Base-by-base conservation (phyloP, 768 basidiomycete genomes). In the Naganishia antarctica region DNA sequence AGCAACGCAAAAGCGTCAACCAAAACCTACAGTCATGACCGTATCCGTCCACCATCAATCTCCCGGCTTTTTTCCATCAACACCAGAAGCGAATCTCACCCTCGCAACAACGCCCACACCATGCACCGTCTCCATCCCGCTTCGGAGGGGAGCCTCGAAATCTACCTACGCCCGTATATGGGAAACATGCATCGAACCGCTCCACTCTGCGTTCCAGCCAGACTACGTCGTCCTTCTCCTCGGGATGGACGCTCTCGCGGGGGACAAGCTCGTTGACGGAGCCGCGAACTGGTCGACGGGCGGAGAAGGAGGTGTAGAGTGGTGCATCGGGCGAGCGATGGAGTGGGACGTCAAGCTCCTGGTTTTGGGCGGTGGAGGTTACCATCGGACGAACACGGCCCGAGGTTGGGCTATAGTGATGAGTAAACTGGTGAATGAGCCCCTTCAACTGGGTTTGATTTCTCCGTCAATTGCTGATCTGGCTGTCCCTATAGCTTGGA, bases 331-430 rank as follows among this genome's bases (percentile, higher is more conserved):
- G 23, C 25, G 66, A 26, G 63, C 70, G n/a, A 69, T 69, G 58
- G 47, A 37, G 7, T 70, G 76, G 76, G 46, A 58, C 12, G 51
- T 62, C 40, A 73, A 70, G 28, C 41, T 76, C 2, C 62, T 74
- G 23, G 69, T 73, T 6, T 63, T 73, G 4, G 75, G 76, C 47
- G 65, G 76, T 83, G 90, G 91, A 18, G 93, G 93, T 0, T 96
- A 98, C 73, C 81, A 88, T 69, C 83, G 84, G 4, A 79, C 89
- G 1, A 93, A 93, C 69, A 86, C 86, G 1, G 91, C 92, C 0
- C 83, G 91, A 13, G 89, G 89, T 0, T 96, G 91, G 90, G 81
- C 89, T 0, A 85, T 85, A 70, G 78, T 92, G 18, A 94, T 91
- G 0, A 86, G 87, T 0, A 78, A 89, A 4, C 83, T 84, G 29